phyloP scores from a whole-genome alignment of 2,329 filamentous ascomycete genomes.

The Botrytis fragariae region DNA sequence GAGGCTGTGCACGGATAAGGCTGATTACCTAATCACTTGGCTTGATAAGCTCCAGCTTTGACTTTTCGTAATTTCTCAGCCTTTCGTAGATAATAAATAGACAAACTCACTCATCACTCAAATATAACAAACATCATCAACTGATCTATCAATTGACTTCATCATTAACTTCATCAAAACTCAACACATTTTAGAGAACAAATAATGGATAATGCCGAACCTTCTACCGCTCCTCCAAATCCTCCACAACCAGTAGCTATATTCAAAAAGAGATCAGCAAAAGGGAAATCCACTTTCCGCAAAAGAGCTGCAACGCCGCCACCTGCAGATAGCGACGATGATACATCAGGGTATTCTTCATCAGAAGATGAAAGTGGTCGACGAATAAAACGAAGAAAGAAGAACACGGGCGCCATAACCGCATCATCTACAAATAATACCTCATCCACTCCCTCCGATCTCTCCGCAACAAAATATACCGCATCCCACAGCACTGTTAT shows the following conservation, averaged over 20 bases:
- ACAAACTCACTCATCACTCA: not conserved
- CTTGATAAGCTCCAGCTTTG: slow-evolving; percentile 8
- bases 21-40: slow-evolving; percentile 10
- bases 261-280: slow-evolving; percentile 84
- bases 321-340: slow-evolving; percentile 52
- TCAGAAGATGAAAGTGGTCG: slow-evolving; percentile 75
- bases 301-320: slow-evolving; percentile 80
- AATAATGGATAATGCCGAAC: slow-evolving; percentile 16
- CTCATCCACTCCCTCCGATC: slow-evolving; percentile 42
- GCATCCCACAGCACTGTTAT: slow-evolving; percentile 63
- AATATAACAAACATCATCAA: not conserved
- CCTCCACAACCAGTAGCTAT: slow-evolving; percentile 48
- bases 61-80: slow-evolving; percentile 7
- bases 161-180: not conserved
- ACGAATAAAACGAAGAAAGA: slow-evolving; percentile 75
- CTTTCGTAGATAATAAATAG: not conserved
- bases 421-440: slow-evolving; percentile 55
- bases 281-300: slow-evolving; percentile 72
- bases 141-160: not conserved
- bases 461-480: slow-evolving; percentile 53
- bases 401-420: slow-evolving; percentile 62
- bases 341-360: slow-evolving; percentile 60
- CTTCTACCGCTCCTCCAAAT: slow-evolving; percentile 1
- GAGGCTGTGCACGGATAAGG: not conserved
- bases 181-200: not conserved